A percentile compares a stretch with the other conserved stretches of the same genome.
Evolutionary conservation across 257 asterid species (phyloP).

Genomic region (Solanum clarkiae): DNA sequence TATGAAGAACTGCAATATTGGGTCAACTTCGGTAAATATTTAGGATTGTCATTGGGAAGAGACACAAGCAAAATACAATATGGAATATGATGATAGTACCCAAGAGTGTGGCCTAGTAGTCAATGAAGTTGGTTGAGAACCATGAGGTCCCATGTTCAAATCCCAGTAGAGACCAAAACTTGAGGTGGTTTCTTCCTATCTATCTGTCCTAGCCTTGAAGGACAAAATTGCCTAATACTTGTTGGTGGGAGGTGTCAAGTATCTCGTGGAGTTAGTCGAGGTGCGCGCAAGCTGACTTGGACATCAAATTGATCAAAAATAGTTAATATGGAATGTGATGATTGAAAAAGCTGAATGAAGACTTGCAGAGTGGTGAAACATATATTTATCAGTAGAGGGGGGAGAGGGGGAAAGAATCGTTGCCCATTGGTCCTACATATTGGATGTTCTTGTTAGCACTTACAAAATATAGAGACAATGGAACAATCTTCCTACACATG

Average conservation of each 20-base stretch:
- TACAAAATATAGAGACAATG: too few relatives aligned
- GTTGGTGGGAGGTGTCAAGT: neutral
- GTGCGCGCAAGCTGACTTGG: neutral
- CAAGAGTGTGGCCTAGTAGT: neutral
- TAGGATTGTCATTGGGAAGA: neutral
- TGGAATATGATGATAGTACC: neutral
- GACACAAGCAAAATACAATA: neutral
- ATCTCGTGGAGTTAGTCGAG: neutral
- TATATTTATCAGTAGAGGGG: neutral
- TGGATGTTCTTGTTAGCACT: neutral
- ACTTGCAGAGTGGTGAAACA: neutral
- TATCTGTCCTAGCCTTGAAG: neutral
- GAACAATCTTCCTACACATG: too few relatives aligned
- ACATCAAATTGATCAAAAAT: neutral
- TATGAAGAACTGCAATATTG: neutral
- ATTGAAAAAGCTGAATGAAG: neutral
- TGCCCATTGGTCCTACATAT: too few relatives aligned
- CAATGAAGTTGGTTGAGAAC: neutral
- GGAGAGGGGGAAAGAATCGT: neutral
- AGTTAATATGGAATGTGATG: neutral
- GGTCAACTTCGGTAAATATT: neutral
- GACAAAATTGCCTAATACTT: neutral
- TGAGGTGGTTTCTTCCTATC: neutral
- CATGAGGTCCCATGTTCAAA: neutral
- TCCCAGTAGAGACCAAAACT: neutral